phyloP scores from a whole-genome alignment of 2,329 filamentous ascomycete genomes.

The Blastomyces silverae region DNA sequence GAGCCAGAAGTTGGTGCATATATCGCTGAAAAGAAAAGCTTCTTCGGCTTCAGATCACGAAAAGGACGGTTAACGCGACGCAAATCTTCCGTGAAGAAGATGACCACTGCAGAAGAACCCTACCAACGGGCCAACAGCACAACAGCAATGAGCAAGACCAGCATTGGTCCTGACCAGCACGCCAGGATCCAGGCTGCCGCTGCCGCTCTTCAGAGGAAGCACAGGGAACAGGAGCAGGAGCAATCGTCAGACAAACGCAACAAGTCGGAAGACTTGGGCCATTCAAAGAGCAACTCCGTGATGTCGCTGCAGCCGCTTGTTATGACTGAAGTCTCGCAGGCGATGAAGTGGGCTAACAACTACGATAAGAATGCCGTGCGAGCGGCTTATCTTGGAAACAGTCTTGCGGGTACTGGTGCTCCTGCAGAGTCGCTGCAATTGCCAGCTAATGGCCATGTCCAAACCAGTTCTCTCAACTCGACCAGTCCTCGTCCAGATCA shows the following conservation, averaged over 20 bases:
- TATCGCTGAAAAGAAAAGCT: conserved; percentile 90
- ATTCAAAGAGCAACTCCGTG: conserved; percentile 77
- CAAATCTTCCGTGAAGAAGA: conserved; percentile 62
- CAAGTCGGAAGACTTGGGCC: conserved; percentile 48
- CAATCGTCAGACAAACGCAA: conserved; percentile 47
- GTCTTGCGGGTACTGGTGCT: conserved; percentile 61
- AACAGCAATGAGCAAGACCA: conserved; percentile 64
- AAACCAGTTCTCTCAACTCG: conserved; percentile 23
- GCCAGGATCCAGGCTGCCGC: conserved; percentile 89
- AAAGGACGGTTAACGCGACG: conserved; percentile 61
- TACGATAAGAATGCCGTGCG: conserved; percentile 87
- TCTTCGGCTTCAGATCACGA: conserved; percentile 75
- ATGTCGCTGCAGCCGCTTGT: conserved; percentile 81
- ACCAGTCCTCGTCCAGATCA: conserved; percentile 26
- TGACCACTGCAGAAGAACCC: conserved; percentile 44
- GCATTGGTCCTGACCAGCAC: conserved; percentile 83
- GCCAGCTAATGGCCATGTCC: conserved; percentile 32
- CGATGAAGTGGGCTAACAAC: conserved; percentile 93
- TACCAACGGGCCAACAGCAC: conserved; percentile 47
- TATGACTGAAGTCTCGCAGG: conserved; percentile 78
- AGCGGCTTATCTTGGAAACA: conserved; percentile 74
- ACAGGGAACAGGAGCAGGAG: conserved; percentile 52
- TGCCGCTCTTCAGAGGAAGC: conserved; percentile 67
- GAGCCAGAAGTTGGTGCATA: conserved; percentile 80
- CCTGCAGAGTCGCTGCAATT: conserved; percentile 42